A percentile compares a stretch with the other conserved stretches of the same genome.
Evolutionary conservation across 2,329 filamentous ascomycete genomes (phyloP).

Genomic region (Xylaria sp.): DNA sequence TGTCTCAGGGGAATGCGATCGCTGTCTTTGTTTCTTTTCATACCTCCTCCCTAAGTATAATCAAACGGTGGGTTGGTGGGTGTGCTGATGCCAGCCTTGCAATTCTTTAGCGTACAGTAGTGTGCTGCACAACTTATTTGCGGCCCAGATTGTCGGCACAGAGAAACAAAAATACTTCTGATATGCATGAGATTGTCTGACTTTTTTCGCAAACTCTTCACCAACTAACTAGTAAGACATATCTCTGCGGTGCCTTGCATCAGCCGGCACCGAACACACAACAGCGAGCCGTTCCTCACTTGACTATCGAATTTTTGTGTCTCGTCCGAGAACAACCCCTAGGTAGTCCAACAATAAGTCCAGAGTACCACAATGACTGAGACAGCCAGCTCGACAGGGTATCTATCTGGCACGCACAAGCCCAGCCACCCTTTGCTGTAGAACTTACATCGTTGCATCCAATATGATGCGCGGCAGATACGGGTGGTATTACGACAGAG

Average conservation of each 20-base stretch:
- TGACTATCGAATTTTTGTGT: neutral
- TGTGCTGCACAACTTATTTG: conserved; percentile 4
- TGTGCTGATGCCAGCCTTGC: conserved; percentile 21
- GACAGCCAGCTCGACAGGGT: conserved; percentile 6
- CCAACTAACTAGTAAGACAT: conserved; percentile 1
- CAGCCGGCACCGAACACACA: neutral
- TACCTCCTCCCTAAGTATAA: neutral
- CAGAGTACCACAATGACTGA: neutral
- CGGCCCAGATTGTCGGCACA: neutral
- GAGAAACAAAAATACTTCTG: conserved; percentile 12
- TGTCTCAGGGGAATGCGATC: conserved; percentile 20
- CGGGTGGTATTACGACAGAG: conserved; percentile 23
- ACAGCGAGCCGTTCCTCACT: neutral
- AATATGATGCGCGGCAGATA: conserved; percentile 27
- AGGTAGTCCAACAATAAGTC: conserved; percentile 5
- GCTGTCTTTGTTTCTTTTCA: conserved; percentile 2
- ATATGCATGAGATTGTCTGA: neutral
- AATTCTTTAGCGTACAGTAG: conserved; percentile 18
- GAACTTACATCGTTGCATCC: conserved; percentile 6
- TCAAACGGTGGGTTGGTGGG: conserved; percentile 5
- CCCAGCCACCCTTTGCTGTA: conserved; percentile 9
- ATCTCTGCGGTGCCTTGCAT: conserved; percentile 28
- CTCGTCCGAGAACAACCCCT: neutral
- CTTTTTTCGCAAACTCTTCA: neutral
- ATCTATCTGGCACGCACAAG: neutral